A percentile compares a stretch with the other conserved stretches of the same genome.
phyloP scores from a whole-genome alignment of 495 filamentous ascomycete species.

The Aspergillus nidulans region DNA sequence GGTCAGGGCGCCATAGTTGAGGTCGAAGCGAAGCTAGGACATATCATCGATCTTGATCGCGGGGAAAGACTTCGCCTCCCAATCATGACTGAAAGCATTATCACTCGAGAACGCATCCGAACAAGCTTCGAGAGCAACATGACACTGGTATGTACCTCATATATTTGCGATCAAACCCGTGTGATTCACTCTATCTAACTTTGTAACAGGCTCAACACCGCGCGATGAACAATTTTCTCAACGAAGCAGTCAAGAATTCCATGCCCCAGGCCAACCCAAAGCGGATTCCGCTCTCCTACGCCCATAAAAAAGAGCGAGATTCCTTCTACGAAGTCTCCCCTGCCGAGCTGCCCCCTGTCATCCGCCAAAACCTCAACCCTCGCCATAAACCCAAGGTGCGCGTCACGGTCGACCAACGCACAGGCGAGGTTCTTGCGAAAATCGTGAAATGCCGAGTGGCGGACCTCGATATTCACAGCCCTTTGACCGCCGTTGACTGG shows the following conservation, averaged over 20 bases:
- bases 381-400: slow-evolving; percentile 66
- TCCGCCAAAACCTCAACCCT: slow-evolving; percentile 52
- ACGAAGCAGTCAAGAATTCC: slow-evolving; percentile 54
- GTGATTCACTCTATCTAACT: not conserved
- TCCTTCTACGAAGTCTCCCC: slow-evolving; percentile 72
- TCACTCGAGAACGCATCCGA: slow-evolving; percentile 48
- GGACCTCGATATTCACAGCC: slow-evolving; percentile 75
- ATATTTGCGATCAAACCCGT: too few species aligned
- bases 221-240: slow-evolving; percentile 73
- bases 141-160: slow-evolving; percentile 60
- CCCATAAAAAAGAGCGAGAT: slow-evolving; percentile 76
- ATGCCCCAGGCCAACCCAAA: slow-evolving; percentile 32
- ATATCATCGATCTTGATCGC: slow-evolving; percentile 65
- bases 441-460: slow-evolving; percentile 87
- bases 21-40: slow-evolving; percentile 55
- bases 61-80: slow-evolving; percentile 62
- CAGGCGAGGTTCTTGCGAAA: slow-evolving; percentile 65
- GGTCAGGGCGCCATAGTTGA: not conserved
- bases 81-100: slow-evolving; percentile 60
- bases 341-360: slow-evolving; percentile 48
- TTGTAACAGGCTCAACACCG: slow-evolving; percentile 65
- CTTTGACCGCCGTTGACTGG: slow-evolving; percentile 70
- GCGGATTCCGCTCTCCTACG: slow-evolving; percentile 71
- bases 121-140: slow-evolving; percentile 74
- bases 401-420: slow-evolving; percentile 71